Conservation (phyloP, 2,329 filamentous ascomycete species). For the Talaromyces sp. region DNA sequence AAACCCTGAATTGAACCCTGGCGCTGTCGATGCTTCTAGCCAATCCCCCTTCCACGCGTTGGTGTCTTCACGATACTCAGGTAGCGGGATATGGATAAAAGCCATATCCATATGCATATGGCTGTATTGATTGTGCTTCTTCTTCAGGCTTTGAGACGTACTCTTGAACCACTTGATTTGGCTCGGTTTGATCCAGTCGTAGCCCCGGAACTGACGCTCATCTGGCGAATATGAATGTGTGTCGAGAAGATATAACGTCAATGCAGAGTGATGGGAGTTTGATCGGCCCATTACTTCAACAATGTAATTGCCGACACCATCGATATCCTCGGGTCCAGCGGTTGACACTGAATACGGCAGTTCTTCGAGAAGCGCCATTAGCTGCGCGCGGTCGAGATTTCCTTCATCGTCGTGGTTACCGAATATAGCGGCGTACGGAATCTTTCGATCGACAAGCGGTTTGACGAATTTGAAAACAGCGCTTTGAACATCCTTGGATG, state of each 20-base stretch:
- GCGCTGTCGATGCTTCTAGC: constrained; percentile 82
- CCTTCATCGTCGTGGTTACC: constrained; percentile 97
- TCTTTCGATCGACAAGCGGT: constrained; percentile 77
- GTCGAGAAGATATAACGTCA: constrained; percentile 93
- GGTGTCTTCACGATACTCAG: constrained; percentile 67
- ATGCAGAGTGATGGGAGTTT: constrained; percentile 75
- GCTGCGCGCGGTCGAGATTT: constrained; percentile 67
- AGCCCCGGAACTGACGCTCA: constrained; percentile 81
- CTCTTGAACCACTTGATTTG: constrained; percentile 93
- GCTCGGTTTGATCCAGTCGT: constrained; percentile 93
- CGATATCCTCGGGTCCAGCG: constrained; percentile 75
- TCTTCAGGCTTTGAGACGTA: constrained; percentile 69
- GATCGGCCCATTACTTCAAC: constrained; percentile 83
- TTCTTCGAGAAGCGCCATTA: constrained; percentile 82
- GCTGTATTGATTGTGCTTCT: constrained; percentile 76
- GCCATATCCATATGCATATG: constrained; percentile 93
- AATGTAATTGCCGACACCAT: constrained; percentile 92
- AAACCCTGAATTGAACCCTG: constrained; percentile 87
- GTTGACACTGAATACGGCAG: constrained; percentile 86
- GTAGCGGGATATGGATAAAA: constrained; percentile 94
- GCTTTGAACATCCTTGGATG: constrained; percentile 83
- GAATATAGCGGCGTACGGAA: constrained; percentile 91
- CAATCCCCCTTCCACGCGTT: constrained; percentile 66
- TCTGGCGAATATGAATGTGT: constrained; percentile 90
- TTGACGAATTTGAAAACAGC: constrained; percentile 91